Evolutionary conservation across 164 flowering plant species (phyloP).

Genomic region (Cinnamomum chago): DNA sequence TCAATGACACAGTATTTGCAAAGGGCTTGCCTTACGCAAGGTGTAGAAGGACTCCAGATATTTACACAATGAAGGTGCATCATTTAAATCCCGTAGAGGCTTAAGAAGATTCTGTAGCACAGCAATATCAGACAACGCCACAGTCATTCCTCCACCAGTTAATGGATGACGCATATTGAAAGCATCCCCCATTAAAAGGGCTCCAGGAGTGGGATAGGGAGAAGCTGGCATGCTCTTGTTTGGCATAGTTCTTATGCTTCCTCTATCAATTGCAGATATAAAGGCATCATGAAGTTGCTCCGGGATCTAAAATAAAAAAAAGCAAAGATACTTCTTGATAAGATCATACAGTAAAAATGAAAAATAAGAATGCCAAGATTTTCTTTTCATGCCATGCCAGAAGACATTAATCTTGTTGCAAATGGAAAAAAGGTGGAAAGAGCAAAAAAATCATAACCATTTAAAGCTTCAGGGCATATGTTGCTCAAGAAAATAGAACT

Average conservation of each 20-base stretch:
- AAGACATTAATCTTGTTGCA: background rate
- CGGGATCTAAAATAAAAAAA: constrained; percentile 50
- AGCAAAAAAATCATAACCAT: too few relatives aligned
- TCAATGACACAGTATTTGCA: background rate
- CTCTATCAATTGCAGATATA: constrained; percentile 67
- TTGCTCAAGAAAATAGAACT: background rate
- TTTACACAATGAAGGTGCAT: constrained; percentile 66
- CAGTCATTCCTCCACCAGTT: constrained; percentile 97
- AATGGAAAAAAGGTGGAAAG: background rate
- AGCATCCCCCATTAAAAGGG: constrained; percentile 89
- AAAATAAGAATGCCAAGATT: background rate
- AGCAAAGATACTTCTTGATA: background rate
- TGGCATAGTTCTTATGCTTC: constrained; percentile 85
- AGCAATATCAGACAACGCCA: constrained; percentile 82
- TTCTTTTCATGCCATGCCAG: background rate
- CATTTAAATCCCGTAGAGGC: constrained; percentile 62
- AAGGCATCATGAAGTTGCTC: constrained; percentile 58
- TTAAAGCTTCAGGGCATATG: background rate
- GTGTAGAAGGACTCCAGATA: constrained; percentile 82
- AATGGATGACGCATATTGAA: constrained; percentile 92
- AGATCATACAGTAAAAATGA: background rate
- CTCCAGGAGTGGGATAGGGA: constrained; percentile 90
- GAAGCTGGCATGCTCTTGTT: constrained; percentile 97
- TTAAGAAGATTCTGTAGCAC: constrained; percentile 74
- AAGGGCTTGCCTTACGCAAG: constrained; percentile 55